A percentile compares a stretch with the other conserved stretches of the same genome.
These are phyloP conservation scores for Rhazya stricta DNA, from an alignment of 257 asterid genomes.

Conservation along the genomic window DNA sequence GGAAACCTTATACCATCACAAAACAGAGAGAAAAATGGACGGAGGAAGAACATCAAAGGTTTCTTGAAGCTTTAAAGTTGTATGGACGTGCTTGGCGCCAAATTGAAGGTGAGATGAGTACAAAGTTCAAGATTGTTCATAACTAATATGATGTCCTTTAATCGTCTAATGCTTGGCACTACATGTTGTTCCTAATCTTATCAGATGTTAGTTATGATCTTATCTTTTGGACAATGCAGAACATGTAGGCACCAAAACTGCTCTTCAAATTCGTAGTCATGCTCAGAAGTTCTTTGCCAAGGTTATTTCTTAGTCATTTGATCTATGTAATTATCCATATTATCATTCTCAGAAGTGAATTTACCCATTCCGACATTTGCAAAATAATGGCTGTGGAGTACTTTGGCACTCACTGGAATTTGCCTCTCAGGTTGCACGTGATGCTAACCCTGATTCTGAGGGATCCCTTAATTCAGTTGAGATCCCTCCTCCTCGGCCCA, in stretches of 20 bases:
- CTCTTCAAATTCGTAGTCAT: constrained; percentile 88
- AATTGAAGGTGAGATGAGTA: constrained; percentile 65
- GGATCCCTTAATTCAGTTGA: constrained; percentile 45
- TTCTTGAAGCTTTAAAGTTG: constrained; percentile 71
- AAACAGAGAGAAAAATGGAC: constrained; percentile 89
- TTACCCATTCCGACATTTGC: not conserved
- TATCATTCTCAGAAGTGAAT: not conserved
- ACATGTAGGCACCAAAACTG: constrained; percentile 76
- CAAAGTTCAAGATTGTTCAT: constrained; percentile 15
- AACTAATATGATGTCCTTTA: constrained; percentile 12
- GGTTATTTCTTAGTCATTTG: constrained; percentile 21
- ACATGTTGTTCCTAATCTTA: not conserved
- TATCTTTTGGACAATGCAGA: constrained; percentile 35
- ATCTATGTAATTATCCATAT: not conserved
- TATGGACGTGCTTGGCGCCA: constrained; percentile 93
- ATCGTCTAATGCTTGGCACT: constrained; percentile 1
- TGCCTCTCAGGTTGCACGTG: constrained; percentile 44
- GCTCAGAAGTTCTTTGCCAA: constrained; percentile 89
- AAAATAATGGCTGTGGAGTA: not conserved
- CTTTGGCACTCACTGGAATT: constrained; percentile 5
- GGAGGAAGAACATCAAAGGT: constrained; percentile 74
- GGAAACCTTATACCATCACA: constrained; percentile 81
- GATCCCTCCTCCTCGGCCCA: constrained; percentile 96
- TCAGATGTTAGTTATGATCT: not conserved
- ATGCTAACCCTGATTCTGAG: constrained; percentile 44